Conservation (phyloP, 768 basidiomycete species). For the Lactarius tabidus region DNA sequence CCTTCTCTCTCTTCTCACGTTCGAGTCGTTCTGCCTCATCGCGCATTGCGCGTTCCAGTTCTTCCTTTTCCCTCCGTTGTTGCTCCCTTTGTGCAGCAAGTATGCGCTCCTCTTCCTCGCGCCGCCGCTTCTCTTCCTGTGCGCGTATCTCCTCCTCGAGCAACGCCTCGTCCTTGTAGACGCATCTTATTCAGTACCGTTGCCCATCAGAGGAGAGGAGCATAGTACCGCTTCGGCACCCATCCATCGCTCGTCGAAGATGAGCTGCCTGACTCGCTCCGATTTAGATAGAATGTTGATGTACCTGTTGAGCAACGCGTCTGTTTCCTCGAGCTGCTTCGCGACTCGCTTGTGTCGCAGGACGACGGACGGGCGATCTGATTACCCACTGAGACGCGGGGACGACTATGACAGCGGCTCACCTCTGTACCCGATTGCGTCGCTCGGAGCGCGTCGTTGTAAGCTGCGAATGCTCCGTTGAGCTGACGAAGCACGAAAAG, state of each 20-base stretch:
- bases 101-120: constrained; percentile 36
- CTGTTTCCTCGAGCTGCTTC: constrained; percentile 63
- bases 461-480: constrained; percentile 62
- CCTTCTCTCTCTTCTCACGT: constrained; percentile 43
- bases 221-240: constrained; percentile 64
- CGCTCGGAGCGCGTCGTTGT: constrained; percentile 62
- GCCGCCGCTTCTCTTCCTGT: constrained; percentile 37
- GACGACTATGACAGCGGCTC: constrained; percentile 24
- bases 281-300: constrained; percentile 64
- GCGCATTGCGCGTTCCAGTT: constrained; percentile 41
- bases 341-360: constrained; percentile 48
- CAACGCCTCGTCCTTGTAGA: constrained; percentile 53
- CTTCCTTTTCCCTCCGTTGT: constrained; percentile 50
- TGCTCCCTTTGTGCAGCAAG: constrained; percentile 36
- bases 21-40: constrained; percentile 42
- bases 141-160: constrained; percentile 44
- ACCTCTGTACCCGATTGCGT: constrained; percentile 71
- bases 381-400: not conserved
- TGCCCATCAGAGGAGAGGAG: not conserved
- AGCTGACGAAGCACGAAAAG: constrained; percentile 68
- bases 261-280: constrained; percentile 60
- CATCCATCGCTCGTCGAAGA: constrained; percentile 74
- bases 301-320: constrained; percentile 72
- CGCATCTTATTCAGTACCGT: not conserved
- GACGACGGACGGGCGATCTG: not conserved